Base-by-base conservation (phyloP, 345 rosid genomes). In the Rhizophora apiculata region DNA sequence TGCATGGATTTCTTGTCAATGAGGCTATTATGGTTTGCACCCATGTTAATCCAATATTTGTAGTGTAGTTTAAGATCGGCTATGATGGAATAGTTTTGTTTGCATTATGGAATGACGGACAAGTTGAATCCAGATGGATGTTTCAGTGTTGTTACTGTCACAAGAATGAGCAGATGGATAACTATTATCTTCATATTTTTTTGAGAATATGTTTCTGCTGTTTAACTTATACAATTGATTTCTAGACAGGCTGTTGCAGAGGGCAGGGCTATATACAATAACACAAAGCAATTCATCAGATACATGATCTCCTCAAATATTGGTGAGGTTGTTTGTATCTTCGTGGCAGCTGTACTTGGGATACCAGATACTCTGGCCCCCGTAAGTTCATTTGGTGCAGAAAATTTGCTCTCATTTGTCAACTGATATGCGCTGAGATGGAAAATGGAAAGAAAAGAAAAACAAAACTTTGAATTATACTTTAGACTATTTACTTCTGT, bases 221-320 rank as follows among this genome's bases (percentile, higher is more conserved):
- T 56, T 56, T 19, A 15, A n/a, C 69, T 59, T 48, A 26, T 16
- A 2, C 18, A 60, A 39, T 21, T 69, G 29, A 60, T 30, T 30
- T 30, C 60, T 48, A 55, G 65, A 73, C 89, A 95, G 99, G 99
- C 99, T 73, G 90, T 95, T 80, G 99, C 99, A 59, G 99, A 95
- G 82, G 99, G 99, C 79, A 87, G 99, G 80, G 99, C 99, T 63
- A 95, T 95, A 72, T 95, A 95, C 82, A 92, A 95, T 76, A 95
- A 92, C 80, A 95, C 99, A 5, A 95, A 95, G 88, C 99, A 95
- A 69, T 95, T 95, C 74, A 95, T 92, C 80, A 85, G 99, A 92
- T 92, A 95, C 87, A 95, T 95, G 98, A 95, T 95, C 76, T 95
- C 99, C 53, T 95, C 99, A 71, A 95, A 95, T 84, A 95, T 95